Percentiles rank a stretch among this genome's conserved stretches.
Evolutionary conservation across 768 basidiomycete genomes (phyloP).

Genomic region (Mycena amicta): DNA sequence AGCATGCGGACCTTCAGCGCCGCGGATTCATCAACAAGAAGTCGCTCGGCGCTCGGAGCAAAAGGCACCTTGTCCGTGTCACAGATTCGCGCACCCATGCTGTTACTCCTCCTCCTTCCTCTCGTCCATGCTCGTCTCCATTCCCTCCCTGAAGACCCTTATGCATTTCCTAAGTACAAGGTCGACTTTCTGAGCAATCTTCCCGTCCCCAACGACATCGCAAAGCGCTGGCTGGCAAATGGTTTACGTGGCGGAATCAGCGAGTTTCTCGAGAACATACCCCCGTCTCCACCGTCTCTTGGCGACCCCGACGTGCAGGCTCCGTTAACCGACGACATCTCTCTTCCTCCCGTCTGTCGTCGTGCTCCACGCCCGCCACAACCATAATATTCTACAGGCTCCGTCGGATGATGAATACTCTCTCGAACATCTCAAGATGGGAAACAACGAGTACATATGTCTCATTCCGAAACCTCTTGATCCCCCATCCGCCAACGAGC

Average conservation of each 20-base stretch:
- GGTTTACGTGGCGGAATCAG: conserved; percentile 75
- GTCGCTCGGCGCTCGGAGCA: too few species aligned
- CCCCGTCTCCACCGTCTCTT: conserved; percentile 45
- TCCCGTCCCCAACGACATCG: conserved; percentile 75
- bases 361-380: conserved; percentile 23
- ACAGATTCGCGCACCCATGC: conserved; percentile 1
- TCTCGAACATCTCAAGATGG: conserved; percentile 77
- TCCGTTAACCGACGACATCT: conserved; percentile 32
- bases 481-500: conserved; percentile 51
- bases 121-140: conserved; percentile 50
- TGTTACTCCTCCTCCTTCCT: conserved; percentile 30
- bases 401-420: conserved; percentile 41
- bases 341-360: conserved; percentile 23
- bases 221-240: conserved; percentile 69
- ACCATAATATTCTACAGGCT: conserved; percentile 25
- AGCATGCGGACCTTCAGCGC: conserved; percentile 1
- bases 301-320: conserved; percentile 50
- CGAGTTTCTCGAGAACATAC: conserved; percentile 68
- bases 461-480: conserved; percentile 70
- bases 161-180: conserved; percentile 81
- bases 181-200: conserved; percentile 78
- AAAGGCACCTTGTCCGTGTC: too few species aligned
- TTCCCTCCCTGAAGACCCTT: conserved; percentile 77
- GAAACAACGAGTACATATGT: conserved; percentile 74
- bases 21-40: too few species aligned